phyloP scores from a whole-genome alignment of 2,329 filamentous ascomycete species.

The Juglanconis juglandina region DNA sequence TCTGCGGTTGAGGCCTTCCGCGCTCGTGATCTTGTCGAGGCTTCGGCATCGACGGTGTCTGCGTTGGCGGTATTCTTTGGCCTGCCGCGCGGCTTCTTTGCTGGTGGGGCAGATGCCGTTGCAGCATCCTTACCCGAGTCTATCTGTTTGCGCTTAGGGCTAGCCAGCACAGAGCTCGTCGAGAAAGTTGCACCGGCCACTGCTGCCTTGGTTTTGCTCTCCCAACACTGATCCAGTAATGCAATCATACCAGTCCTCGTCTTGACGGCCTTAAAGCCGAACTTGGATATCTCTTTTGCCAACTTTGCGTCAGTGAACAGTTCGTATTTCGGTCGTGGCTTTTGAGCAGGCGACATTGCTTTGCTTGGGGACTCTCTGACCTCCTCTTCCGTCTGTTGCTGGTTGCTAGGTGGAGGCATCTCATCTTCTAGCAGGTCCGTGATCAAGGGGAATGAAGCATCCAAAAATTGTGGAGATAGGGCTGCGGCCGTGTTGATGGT shows the following conservation, averaged over 20 bases:
- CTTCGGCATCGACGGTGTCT: conserved; percentile 30
- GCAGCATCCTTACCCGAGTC: neutral
- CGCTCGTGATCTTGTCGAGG: conserved; percentile 6
- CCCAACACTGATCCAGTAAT: conserved; percentile 68
- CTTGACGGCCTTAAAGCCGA: conserved; percentile 71
- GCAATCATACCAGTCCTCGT: conserved; percentile 66
- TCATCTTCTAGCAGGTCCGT: conserved; percentile 18
- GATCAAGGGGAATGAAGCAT: neutral
- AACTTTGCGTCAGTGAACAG: conserved; percentile 62
- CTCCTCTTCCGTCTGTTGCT: conserved; percentile 27
- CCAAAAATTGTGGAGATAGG: neutral
- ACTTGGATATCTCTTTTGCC: conserved; percentile 57
- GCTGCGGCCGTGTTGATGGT: conserved; percentile 5
- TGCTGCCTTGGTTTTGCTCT: conserved; percentile 45
- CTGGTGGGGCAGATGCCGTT: neutral
- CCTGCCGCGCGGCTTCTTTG: conserved; percentile 28
- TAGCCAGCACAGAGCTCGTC: conserved; percentile 17
- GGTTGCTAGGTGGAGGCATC: conserved; percentile 30
- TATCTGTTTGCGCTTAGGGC: conserved; percentile 19
- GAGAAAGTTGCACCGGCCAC: conserved; percentile 16
- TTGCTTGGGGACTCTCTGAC: neutral
- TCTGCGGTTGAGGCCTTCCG: neutral
- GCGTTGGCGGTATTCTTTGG: conserved; percentile 30
- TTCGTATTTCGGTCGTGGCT: conserved; percentile 53
- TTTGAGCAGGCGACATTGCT: conserved; percentile 7